Percentiles rank a stretch among this genome's conserved stretches.
Conservation (phyloP, 1,284 basidiomycete genomes). For the Puccinia brachypodii region DNA sequence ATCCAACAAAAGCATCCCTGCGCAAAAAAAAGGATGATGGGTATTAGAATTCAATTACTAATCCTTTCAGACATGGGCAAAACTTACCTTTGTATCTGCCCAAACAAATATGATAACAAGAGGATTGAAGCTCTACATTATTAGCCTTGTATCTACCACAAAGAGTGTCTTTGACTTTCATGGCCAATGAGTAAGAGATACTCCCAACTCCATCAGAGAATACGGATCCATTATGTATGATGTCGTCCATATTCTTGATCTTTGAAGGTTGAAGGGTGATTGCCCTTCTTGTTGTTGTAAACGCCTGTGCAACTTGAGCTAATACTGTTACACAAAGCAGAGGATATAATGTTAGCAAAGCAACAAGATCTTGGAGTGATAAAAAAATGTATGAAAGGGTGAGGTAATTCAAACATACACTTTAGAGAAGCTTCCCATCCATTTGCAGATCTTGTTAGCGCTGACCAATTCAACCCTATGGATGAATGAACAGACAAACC, state of each 20-base stretch:
- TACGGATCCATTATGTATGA: slow-evolving; percentile 58
- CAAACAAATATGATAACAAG: slow-evolving; percentile 70
- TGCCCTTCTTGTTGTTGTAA: slow-evolving; percentile 73
- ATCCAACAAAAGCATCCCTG: slow-evolving; percentile 70
- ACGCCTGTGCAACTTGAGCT: slow-evolving; percentile 76
- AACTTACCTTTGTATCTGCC: slow-evolving; percentile 72
- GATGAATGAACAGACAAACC: slow-evolving; percentile 69
- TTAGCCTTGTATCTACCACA: slow-evolving; percentile 52
- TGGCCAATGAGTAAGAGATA: slow-evolving; percentile 65
- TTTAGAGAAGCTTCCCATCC: slow-evolving; percentile 51
- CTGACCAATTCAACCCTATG: slow-evolving; percentile 61
- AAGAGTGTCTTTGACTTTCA: slow-evolving; percentile 62
- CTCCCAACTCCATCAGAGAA: slow-evolving; percentile 73
- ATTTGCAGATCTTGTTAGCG: slow-evolving; percentile 49
- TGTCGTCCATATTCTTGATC: slow-evolving; percentile 61
- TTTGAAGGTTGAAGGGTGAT: slow-evolving; percentile 63
- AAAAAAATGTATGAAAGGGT: not conserved
- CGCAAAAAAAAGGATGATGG: too few relatives aligned
- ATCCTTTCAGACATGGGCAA: not conserved
- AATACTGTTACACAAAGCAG: too few relatives aligned
- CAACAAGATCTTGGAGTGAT: not conserved
- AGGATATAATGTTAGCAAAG: not conserved
- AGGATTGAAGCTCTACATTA: too few relatives aligned
- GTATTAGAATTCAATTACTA: not conserved
- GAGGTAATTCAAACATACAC: slow-evolving; percentile 23